Conservation (phyloP, 371 early-diverging fungal species). For the Mucor saturninus region DNA sequence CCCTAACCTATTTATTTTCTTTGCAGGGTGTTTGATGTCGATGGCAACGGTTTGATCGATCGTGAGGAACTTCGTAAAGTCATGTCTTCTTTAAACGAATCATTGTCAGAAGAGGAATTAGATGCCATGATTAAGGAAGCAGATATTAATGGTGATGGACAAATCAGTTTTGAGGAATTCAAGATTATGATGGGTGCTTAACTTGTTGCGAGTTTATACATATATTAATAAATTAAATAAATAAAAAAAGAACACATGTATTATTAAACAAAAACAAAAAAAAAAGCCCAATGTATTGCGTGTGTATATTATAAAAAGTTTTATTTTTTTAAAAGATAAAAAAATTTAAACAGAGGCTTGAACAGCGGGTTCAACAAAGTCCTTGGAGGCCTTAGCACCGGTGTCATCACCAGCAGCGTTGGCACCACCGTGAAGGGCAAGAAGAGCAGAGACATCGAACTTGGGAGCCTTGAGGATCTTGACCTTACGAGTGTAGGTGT, state of each 20-base stretch:
- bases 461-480: conserved; percentile 99
- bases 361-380: conserved; percentile 84
- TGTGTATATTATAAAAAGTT: neutral
- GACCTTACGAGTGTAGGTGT: conserved; percentile 98
- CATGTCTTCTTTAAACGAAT: conserved; percentile 64
- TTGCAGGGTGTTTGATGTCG: conserved; percentile 68
- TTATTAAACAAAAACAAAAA: neutral
- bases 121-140: conserved; percentile 71
- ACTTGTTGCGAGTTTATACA: neutral
- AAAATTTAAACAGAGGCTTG: conserved; percentile 71
- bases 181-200: conserved; percentile 69
- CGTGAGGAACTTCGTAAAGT: conserved; percentile 64
- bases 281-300: neutral
- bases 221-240: too few species aligned
- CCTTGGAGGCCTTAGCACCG: conserved; percentile 71
- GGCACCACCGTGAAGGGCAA: conserved; percentile 92
- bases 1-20: neutral
- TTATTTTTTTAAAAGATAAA: neutral
- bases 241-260: too few species aligned
- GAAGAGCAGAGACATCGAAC: conserved; percentile 93
- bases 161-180: conserved; percentile 53
- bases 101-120: conserved; percentile 62
- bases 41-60: conserved; percentile 75
- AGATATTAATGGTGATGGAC: conserved; percentile 51
- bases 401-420: conserved; percentile 73